Base-by-base conservation (phyloP, 257 asterid species). In the Catharanthus roseus region DNA sequence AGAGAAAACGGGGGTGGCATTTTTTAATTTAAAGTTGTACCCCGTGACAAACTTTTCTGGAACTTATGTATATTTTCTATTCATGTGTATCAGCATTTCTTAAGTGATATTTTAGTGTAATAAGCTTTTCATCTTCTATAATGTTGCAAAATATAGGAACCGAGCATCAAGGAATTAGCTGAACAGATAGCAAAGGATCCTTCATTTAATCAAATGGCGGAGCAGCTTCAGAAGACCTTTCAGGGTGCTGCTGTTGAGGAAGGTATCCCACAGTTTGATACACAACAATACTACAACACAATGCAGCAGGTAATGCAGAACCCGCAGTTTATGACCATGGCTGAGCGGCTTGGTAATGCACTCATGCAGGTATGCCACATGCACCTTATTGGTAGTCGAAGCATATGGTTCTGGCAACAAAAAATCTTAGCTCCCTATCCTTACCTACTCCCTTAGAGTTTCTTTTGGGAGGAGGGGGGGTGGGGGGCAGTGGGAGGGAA, bases 281-380 rank as follows among this genome's bases (percentile, higher is more conserved):
- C 96, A 18, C 96, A 88, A 56, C 93, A 90, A 77, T 95, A 95
- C 78, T 85, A 85, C 69, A 75, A 89, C 28, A 90, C 99, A 9
- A 92, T 95, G 95, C 99, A 95, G 78, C 95, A 95, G 79, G 99
- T 95, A 71, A 95, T 95, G 98, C 97, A 95, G 85, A 95, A 95
- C 73, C 99, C 99, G 39, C 98, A 95, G 65, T 92, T 95, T 74
- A 83, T 92, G 96, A 82, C 85, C 75, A 95, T 95, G 97, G 97
- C 99, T 65, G 97, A 95, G 87, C 88, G 82, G 77, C 95, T 95
- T 81, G 99, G 99, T 68, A 85, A 53, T 73, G 89, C 98, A 34
- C 78, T 95, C 77, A 84, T 92, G 90, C 97, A 92, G 98, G 98
- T 92, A 78, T 82, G 45, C 58, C 45, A 29, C 69, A 69, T 65